A percentile compares a stretch with the other conserved stretches of the same genome.
phyloP scores from a whole-genome alignment of 495 filamentous ascomycete genomes.

The Cudoniella acicularis region DNA sequence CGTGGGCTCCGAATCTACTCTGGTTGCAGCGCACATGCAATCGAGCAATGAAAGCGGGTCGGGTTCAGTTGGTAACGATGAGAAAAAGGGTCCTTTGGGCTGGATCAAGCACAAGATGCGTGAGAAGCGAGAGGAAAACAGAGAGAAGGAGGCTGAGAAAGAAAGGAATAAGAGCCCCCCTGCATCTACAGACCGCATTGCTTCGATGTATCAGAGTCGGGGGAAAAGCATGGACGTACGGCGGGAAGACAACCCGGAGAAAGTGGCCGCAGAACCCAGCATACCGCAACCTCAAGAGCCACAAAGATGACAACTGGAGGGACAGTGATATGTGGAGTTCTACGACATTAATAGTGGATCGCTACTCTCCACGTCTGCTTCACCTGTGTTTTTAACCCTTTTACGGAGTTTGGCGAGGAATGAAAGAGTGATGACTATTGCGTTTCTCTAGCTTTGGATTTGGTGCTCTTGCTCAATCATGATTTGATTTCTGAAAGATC shows the following conservation, averaged over 20 bases:
- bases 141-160: constrained; percentile 25
- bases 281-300: background rate
- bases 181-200: constrained; percentile 20
- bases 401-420: background rate
- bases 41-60: constrained; percentile 32
- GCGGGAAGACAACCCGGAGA: constrained; percentile 17
- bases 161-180: constrained; percentile 28
- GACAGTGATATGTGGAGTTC: background rate
- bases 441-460: background rate
- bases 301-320: background rate
- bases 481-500: constrained; percentile 13
- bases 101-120: constrained; percentile 85
- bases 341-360: too few relatives aligned
- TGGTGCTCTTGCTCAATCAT: background rate
- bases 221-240: constrained; percentile 26
- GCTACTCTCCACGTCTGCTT: background rate
- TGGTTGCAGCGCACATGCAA: constrained; percentile 36
- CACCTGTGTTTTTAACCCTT: background rate
- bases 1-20: constrained; percentile 20
- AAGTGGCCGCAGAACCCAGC: background rate
- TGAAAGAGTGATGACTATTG: background rate
- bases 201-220: constrained; percentile 1
- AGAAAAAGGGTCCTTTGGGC: constrained; percentile 67
- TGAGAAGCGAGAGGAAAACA: constrained; percentile 62
- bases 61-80: constrained; percentile 38